These are phyloP conservation scores for Aspergillus fischeri DNA, from an alignment of 2,329 filamentous ascomycete genomes.

Conservation along the genomic window DNA sequence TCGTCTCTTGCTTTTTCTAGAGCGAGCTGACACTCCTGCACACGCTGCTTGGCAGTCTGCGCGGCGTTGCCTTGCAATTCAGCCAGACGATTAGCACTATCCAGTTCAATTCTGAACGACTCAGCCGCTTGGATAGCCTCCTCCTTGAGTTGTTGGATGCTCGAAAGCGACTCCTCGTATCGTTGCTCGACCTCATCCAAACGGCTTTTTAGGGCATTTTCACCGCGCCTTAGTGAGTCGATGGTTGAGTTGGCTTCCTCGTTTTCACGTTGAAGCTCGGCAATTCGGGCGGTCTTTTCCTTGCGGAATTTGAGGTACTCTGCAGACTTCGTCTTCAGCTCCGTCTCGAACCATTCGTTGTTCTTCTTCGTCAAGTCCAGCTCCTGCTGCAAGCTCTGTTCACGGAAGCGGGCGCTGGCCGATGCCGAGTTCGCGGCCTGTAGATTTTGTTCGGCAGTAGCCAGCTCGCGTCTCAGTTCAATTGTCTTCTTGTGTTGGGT, in stretches of 20 bases:
- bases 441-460: constrained; percentile 73
- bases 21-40: constrained; percentile 54
- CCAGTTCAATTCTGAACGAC: constrained; percentile 80
- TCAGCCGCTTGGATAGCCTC: constrained; percentile 77
- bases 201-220: constrained; percentile 73
- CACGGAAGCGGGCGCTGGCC: constrained; percentile 80
- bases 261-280: constrained; percentile 80
- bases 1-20: constrained; percentile 59
- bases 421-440: constrained; percentile 77
- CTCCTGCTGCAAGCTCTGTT: constrained; percentile 86
- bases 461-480: constrained; percentile 76
- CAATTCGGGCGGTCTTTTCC: constrained; percentile 85
- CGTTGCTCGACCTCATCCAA: constrained; percentile 81
- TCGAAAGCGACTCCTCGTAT: constrained; percentile 75
- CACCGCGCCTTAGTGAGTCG: constrained; percentile 73
- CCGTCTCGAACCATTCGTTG: constrained; percentile 87
- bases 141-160: constrained; percentile 81
- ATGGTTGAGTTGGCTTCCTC: constrained; percentile 77
- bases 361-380: constrained; percentile 83
- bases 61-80: constrained; percentile 63
- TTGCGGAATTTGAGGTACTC: constrained; percentile 89
- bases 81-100: constrained; percentile 73
- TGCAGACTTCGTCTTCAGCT: constrained; percentile 82
- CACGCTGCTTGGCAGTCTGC: constrained; percentile 55
- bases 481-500: constrained; percentile 85